Evolutionary conservation across 1,284 basidiomycete species (phyloP).

Genomic region (Fereydounia khargensis): DNA sequence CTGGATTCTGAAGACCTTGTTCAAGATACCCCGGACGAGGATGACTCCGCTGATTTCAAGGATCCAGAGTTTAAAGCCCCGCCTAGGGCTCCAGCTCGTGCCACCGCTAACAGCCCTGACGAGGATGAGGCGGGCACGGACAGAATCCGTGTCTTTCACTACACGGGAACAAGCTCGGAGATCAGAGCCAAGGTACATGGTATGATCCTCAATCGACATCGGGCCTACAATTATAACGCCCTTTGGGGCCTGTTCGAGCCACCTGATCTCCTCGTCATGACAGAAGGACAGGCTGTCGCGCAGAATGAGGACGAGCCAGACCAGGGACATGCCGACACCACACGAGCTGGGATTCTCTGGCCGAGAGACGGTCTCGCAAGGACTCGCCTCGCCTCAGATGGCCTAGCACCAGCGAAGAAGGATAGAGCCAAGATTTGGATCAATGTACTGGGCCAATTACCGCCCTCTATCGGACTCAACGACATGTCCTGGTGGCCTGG

Average conservation of each 20-base stretch:
- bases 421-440: slow-evolving; percentile 9
- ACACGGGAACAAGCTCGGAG: too few species aligned
- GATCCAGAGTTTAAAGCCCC: too few species aligned
- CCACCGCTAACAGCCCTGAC: too few species aligned
- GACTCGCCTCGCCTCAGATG: slow-evolving; percentile 7
- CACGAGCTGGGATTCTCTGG: slow-evolving; percentile 6
- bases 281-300: not conserved
- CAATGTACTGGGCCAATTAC: slow-evolving; percentile 11
- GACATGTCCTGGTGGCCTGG: slow-evolving; percentile 30
- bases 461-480: slow-evolving; percentile 14
- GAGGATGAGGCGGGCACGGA: too few species aligned
- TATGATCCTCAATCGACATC: too few species aligned
- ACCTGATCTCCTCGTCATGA: not conserved
- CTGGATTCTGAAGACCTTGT: too few species aligned
- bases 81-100: too few species aligned
- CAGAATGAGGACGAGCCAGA: not conserved
- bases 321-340: not conserved
- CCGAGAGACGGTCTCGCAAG: slow-evolving; percentile 10
- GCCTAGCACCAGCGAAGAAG: slow-evolving; percentile 8
- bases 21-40: too few species aligned
- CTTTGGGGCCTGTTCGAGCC: not conserved
- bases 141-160: too few species aligned
- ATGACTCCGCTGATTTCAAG: too few species aligned
- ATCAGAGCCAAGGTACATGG: too few species aligned
- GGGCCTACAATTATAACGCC: not conserved